Evolutionary conservation across 352 stramenopile genomes (phyloP), one percentile per base, ranked within the genome.

Genomic region (Peronospora belbahrii): DNA sequence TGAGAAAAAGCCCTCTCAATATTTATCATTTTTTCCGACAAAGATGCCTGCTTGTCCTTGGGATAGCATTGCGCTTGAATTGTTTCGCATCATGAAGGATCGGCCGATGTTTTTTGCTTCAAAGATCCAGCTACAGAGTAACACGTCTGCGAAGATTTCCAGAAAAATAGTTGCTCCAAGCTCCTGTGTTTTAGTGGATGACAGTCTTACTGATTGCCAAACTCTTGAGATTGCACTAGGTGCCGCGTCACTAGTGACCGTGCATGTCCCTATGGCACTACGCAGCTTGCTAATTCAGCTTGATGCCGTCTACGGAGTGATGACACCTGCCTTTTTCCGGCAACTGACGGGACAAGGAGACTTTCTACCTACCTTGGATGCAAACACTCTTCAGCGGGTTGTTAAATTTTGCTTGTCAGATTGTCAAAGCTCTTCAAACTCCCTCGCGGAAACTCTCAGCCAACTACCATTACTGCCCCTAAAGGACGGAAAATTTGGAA

Each of bases 311-410:
- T 60, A 73, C 42, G 70, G 70, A 37, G 54, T 62, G 13, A 84
- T 71, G 70, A 83, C 67, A 10, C 72, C 74, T 19, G 32, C 36
- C 2, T 71, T 80, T 47, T 86, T 82, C 32, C 74, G 71, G n/a
- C 17, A 63, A 6, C 40, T 86, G 25, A 46, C 70, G 18, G 45
- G 54, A 23, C 40, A 54, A 35, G 60, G 58, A 22, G 44, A 62
- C 4, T 74, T 81, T 24, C 31, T 84, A 2, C 56, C 61, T n/a
- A 9, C 6, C 0, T 59, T 84, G 22, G 39, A 61, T 8, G 28
- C 46, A 11, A 42, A 59, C 11, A 25, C 47, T 36, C 49, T 76
- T 13, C 42, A 32, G 22, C 49, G 62, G 27, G 63, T 82, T 22
- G 36, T 86, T 28, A 59, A 73, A 28, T 78, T 86, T 27, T 84